Base-by-base conservation (phyloP, 768 basidiomycete species). In the Tulasnella sp. region DNA sequence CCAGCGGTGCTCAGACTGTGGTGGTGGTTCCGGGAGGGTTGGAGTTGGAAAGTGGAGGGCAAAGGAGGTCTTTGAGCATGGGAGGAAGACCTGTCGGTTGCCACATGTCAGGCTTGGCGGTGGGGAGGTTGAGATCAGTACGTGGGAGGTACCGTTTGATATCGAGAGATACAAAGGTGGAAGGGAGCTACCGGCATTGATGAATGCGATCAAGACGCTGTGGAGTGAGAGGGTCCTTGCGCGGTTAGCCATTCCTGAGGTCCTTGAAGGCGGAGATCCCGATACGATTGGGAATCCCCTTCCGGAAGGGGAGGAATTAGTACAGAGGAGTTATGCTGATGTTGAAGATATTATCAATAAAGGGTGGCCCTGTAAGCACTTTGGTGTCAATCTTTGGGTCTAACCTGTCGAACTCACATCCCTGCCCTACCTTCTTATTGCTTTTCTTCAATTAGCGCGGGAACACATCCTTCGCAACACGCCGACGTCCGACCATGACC, bases 51-150 rank as follows among this genome's bases (percentile, higher is more conserved):
- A 62, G 42, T 62, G 61, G 61, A 23, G 61, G 11, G 55, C 55
- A 4, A 62, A 58, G 49, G 61, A 62, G 56, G 29, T 62, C 21
- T 62, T 62, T 44, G 61, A 62, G 21, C 45, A 62, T 41, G 61
- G 61, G 4, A 42, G 61, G 47, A 62, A 62, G 61, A 62, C 61
- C 21, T 62, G 61, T 30, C 47, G 51, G 26, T 26, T 62, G 11
- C 55, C 55, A 19, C 61, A 62, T 44, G 61, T 56, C 17, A 42
- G 61, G 11, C 27, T 62, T n/a, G 61, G 61, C 4, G 55, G 55
- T 32, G 61, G 61, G 11, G 61, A 62, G 38, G 27, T 62, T 1
- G 61, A 62, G 38, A 42, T 62, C n/a, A 56, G 55, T 45, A 54
- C 56, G 29, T 62, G 61, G 61, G 61, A 62, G 30, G 47, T 62